Base-by-base conservation (phyloP, 805 yeast species). In the Saccharomycopsis fodiens region DNA sequence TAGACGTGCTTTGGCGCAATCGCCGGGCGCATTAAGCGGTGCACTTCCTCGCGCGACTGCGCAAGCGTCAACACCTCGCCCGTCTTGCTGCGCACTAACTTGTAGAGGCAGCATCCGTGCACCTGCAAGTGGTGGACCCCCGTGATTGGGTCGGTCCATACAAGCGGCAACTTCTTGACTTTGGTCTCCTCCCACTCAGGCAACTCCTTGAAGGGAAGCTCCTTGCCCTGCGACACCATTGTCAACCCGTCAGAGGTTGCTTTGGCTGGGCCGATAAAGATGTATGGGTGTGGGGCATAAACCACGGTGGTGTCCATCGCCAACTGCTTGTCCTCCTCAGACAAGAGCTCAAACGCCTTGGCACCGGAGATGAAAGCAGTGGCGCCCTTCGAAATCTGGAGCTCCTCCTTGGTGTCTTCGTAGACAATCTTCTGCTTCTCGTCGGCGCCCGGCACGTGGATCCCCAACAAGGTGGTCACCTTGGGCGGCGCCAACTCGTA, bases 281-380 rank as follows among this genome's bases (percentile, higher is more conserved):
- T 87, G 64, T 86, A 87, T 36, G 96, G 95, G 61, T 87, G 95
- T 34, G 96, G 96, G 15, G 95, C 95, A 61, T 87, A 87, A 39
- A 80, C 85, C 19, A 87, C 91, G 2, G 78, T 79, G n/a, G 94
- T 82, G 58, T 73, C 71, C 49, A 85, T 69, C 2, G 89, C 95
- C 53, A 79, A 72, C 51, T 82, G 67, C 63, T 86, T 76, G 51
- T 86, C 93, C 58, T 81, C 85, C 3, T 71, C 76, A 6, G 80
- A 69, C 44, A 87, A 70, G 20, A 71, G 56, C 35, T 79, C 77
- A 58, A 82, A 87, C 0, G 95, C 94, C 31, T 70, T 76, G 36
- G 78, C 82, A n/a, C 96, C 95, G 37, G 87, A 78, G 13, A 85
- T 85, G 62, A 87, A 87, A 19, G 93, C 88, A 5, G 96, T 87